Evolutionary conservation across 2,329 filamentous ascomycete species (phyloP), one percentile per base, ranked within the genome.

Genomic region (Penicillium thymicola): DNA sequence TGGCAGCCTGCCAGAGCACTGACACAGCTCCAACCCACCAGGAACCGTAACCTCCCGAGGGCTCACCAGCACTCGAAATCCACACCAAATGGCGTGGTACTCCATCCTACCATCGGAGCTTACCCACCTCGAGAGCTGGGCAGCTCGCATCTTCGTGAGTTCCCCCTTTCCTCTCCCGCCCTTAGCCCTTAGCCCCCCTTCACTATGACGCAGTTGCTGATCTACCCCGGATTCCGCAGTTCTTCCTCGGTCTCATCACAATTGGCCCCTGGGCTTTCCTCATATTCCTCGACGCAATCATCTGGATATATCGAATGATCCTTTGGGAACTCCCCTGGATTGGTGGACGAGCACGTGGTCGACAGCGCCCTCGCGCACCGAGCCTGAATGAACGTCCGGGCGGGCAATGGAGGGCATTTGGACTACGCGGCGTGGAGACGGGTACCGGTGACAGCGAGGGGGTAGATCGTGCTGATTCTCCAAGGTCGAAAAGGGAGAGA

Each of bases 211-310:
- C 51, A 42, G 38, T 25, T 25, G 37, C 43, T 44, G 18, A 49
- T 38, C 13, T 56, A 40, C 46, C 41, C 41, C 37, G 18, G 44
- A 41, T 43, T 51, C 27, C 16, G 28, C 38, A 89, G 86, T 72
- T 89, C 32, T 65, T 87, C 55, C 79, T 88, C 56, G 85, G 82
- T 25, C 64, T 83, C 42, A 63, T 88, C 42, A 82, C 81, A 44
- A 83, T 89, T 61, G 81, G 81, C 2, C 86, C 86, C 11, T 89
- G 86, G 84, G 71, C 81, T 5, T 73, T 82, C 25, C 72, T 89
- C 36, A 75, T 89, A 59, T 54, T 85, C 60, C 88, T 88, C 75
- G 86, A 89, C 68, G 70, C 86, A 52, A 60, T 82, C 25, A 78
- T 88, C 41, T 89, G 87, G 72, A 61, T 84, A 56, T 82, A 81